Evolutionary conservation across 2,329 filamentous ascomycete genomes (phyloP).

Genomic region (Botryosphaeria agaves): DNA sequence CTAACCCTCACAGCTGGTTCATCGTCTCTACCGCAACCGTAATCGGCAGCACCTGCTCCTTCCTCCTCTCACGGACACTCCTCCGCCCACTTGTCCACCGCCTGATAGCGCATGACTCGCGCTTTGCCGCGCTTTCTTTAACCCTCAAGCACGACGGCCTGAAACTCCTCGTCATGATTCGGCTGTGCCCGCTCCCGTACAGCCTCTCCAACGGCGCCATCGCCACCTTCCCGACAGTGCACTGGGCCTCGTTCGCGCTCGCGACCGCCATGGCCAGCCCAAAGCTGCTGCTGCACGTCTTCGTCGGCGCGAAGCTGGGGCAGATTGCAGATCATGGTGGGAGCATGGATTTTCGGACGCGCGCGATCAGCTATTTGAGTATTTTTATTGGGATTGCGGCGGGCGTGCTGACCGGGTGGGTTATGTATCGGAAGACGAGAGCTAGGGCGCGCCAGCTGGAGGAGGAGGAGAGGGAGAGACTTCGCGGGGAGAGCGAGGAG

Average conservation of each 20-base stretch:
- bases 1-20: conserved; percentile 46
- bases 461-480: conserved; percentile 22
- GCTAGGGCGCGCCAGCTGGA: conserved; percentile 31
- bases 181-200: conserved; percentile 84
- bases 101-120: conserved; percentile 64
- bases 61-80: conserved; percentile 63
- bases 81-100: conserved; percentile 63
- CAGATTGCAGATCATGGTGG: conserved; percentile 68
- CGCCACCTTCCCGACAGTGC: conserved; percentile 80
- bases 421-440: conserved; percentile 58
- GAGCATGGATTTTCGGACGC: conserved; percentile 63
- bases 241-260: conserved; percentile 55
- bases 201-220: conserved; percentile 88
- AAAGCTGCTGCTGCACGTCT: conserved; percentile 81
- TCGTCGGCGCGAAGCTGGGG: conserved; percentile 73
- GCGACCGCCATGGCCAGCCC: conserved; percentile 72
- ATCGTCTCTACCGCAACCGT: conserved; percentile 67
- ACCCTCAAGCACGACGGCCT: conserved; percentile 83
- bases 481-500: conserved; percentile 11
- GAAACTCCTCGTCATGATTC: conserved; percentile 76
- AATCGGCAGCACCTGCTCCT: conserved; percentile 59
- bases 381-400: conserved; percentile 56
- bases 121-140: conserved; percentile 76
- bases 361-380: conserved; percentile 66
- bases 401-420: conserved; percentile 58